Conservation (phyloP, 108 stramenopile genomes). For the Skeletonema grethae region DNA sequence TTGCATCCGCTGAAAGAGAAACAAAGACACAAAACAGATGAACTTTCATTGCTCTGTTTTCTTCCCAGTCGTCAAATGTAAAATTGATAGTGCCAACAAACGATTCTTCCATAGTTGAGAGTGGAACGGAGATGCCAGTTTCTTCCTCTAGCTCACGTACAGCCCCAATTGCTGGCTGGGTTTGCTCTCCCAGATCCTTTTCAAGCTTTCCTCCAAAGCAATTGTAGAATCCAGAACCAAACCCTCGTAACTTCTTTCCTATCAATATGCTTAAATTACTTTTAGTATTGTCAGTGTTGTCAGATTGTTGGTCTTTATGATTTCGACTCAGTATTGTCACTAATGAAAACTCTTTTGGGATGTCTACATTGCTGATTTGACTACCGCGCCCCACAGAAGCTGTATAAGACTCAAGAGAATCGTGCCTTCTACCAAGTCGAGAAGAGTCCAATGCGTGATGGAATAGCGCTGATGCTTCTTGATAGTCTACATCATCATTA, state of each 20-base stretch:
- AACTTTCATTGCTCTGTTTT: slow-evolving; percentile 60
- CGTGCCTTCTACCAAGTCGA: slow-evolving; percentile 1
- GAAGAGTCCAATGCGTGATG: background rate
- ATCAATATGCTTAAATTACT: slow-evolving; percentile 57
- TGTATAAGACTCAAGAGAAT: slow-evolving; percentile 1
- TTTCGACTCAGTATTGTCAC: background rate
- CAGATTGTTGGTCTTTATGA: background rate
- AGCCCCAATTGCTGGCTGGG: slow-evolving; percentile 54
- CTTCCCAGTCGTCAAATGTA: slow-evolving; percentile 64
- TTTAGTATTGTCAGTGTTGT: background rate
- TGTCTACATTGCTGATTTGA: background rate
- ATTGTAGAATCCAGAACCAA: slow-evolving; percentile 73
- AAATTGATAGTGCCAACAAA: slow-evolving; percentile 66
- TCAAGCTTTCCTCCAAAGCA: slow-evolving; percentile 80
- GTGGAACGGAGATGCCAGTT: slow-evolving; percentile 54
- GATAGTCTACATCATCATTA: background rate
- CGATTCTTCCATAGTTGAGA: slow-evolving; percentile 44
- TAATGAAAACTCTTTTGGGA: background rate
- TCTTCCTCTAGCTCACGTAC: slow-evolving; percentile 74
- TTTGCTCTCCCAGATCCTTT: slow-evolving; percentile 14
- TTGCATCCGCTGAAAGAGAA: slow-evolving; percentile 17
- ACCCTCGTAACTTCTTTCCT: slow-evolving; percentile 73
- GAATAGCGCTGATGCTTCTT: background rate
- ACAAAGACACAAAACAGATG: slow-evolving; percentile 67
- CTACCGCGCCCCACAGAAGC: background rate